Evolutionary conservation across 345 rosid species (phyloP).

Genomic region (Moricandia moricandioides): DNA sequence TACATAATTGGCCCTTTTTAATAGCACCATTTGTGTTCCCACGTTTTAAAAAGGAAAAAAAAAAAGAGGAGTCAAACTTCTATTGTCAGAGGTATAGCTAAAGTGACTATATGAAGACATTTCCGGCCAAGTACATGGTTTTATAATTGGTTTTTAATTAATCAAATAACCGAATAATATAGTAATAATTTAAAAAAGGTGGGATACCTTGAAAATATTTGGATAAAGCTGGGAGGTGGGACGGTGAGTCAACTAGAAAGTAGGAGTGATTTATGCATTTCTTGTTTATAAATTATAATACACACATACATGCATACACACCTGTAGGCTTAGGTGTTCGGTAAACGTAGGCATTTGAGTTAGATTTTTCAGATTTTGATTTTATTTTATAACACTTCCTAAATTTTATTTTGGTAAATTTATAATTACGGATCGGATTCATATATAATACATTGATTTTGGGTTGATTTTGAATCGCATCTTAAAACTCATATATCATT

Average conservation of each 20-base stretch:
- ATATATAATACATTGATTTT: no score
- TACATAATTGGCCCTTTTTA: not conserved
- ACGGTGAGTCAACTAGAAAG: not conserved
- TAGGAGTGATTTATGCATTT: not conserved
- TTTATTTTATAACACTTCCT: no score
- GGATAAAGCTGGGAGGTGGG: not conserved
- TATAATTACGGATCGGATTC: no score
- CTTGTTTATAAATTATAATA: not conserved
- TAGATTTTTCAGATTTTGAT: no score
- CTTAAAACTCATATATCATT: no score
- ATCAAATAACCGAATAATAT: not conserved
- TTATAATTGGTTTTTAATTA: not conserved
- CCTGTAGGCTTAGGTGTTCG: no score
- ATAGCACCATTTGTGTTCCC: constrained; percentile 3
- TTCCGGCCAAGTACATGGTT: not conserved
- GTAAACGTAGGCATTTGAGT: no score
- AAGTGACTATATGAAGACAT: not conserved
- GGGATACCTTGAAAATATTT: not conserved
- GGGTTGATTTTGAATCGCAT: no score
- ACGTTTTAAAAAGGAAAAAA: not conserved
- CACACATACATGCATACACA: not conserved
- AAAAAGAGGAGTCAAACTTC: constrained; percentile 8
- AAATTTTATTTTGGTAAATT: no score
- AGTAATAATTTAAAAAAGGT: not conserved
- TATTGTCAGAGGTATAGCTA: constrained; percentile 14